Conservation (phyloP, 176 grass and related monocot species). For the Juncus inflexus region DNA sequence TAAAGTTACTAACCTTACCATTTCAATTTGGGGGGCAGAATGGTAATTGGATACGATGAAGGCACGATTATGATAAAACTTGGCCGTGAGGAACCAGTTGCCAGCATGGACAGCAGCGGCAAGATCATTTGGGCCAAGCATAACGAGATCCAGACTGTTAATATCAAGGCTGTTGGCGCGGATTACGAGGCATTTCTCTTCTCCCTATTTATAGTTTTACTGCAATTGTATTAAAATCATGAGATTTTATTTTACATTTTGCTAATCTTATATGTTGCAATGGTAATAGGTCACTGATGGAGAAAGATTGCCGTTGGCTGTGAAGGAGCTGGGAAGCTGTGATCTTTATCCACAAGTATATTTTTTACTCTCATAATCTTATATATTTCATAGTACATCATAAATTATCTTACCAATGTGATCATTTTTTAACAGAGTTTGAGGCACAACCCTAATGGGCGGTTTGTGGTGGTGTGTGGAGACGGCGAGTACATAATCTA, state of each 20-base stretch:
- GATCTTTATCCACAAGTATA: constrained; percentile 96
- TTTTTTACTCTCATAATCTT: constrained; percentile 11
- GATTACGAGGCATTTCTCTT: constrained; percentile 61
- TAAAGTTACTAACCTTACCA: constrained; percentile 17
- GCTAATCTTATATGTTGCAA: constrained; percentile 16
- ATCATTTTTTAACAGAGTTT: constrained; percentile 56
- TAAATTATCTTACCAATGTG: background rate
- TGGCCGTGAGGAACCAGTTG: constrained; percentile 92
- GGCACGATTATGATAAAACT: constrained; percentile 99
- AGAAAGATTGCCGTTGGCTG: constrained; percentile 87
- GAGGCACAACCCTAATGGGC: constrained; percentile 95
- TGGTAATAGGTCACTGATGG: constrained; percentile 65
- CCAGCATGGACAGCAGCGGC: constrained; percentile 91
- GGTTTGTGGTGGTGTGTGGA: constrained; percentile 97
- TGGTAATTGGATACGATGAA: constrained; percentile 98
- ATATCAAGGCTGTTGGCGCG: constrained; percentile 87
- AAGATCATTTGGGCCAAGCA: constrained; percentile 99
- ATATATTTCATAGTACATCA: constrained; percentile 22
- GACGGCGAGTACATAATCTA: constrained; percentile 98
- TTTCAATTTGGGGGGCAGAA: constrained; percentile 38
- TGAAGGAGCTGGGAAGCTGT: constrained; percentile 96
- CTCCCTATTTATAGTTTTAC: background rate
- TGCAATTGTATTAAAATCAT: background rate
- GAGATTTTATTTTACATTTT: no score
- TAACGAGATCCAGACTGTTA: constrained; percentile 96